Percentiles rank a stretch among this genome's conserved stretches.
Evolutionary conservation across 73 alveolate species (phyloP).

Genomic region (Stentor roeselii): DNA sequence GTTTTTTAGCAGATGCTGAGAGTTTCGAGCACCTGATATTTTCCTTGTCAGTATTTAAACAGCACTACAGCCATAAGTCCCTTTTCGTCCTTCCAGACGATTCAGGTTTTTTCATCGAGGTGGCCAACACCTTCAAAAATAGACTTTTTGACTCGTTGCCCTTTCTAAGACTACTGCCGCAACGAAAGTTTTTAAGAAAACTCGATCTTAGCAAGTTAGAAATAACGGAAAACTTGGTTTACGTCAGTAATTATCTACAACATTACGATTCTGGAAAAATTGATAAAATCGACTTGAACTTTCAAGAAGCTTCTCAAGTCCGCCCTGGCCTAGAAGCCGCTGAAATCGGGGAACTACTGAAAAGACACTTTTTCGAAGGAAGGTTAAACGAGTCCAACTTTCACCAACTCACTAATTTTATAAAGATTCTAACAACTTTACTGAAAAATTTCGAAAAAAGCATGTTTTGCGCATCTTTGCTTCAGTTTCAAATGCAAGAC

Average conservation of each 20-base stretch:
- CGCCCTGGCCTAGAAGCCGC: background rate
- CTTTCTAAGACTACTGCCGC: background rate
- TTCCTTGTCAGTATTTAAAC: background rate
- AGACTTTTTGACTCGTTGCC: background rate
- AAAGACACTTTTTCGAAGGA: background rate
- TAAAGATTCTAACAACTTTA: background rate
- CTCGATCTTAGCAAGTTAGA: background rate
- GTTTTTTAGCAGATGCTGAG: background rate
- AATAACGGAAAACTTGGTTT: background rate
- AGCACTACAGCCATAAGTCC: background rate
- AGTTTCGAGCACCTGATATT: background rate
- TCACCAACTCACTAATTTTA: background rate
- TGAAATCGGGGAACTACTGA: background rate
- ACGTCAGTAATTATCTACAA: background rate
- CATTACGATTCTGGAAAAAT: background rate
- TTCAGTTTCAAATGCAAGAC: background rate
- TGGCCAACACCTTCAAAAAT: slow-evolving; percentile 13
- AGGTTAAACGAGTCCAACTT: background rate
- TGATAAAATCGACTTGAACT: background rate
- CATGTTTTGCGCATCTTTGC: background rate
- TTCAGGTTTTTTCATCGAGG: background rate
- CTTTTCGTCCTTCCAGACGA: background rate
- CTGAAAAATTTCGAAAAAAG: background rate
- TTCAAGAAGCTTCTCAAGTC: background rate
- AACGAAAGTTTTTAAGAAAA: background rate